Percentiles rank a stretch among this genome's conserved stretches.
phyloP scores from a whole-genome alignment of 176 grass and related monocot genomes.

The Otatea glauca region DNA sequence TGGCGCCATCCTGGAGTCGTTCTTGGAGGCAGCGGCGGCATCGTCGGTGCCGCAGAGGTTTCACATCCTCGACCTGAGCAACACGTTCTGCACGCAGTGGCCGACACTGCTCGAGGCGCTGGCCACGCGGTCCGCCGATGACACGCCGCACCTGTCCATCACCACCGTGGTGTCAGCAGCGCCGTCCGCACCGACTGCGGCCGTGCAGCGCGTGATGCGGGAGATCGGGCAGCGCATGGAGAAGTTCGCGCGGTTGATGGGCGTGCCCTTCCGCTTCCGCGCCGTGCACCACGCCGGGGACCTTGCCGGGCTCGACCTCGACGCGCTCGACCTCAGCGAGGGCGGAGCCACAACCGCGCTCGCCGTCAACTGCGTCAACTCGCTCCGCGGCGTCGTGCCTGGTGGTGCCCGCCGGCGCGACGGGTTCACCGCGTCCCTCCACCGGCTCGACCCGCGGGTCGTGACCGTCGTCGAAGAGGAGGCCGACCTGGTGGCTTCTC shows the following conservation, averaged over 20 bases:
- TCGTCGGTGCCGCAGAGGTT: conserved; percentile 60
- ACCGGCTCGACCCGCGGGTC: conserved; percentile 71
- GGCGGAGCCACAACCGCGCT: conserved; percentile 57
- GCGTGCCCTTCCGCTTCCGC: conserved; percentile 90
- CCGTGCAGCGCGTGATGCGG: conserved; percentile 84
- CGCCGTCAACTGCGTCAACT: conserved; percentile 86
- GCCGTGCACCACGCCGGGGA: conserved; percentile 81
- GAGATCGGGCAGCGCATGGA: conserved; percentile 98
- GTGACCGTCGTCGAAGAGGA: conserved; percentile 94
- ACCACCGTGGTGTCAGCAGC: conserved; percentile 77
- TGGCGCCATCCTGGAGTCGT: conserved; percentile 94
- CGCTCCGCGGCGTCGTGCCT: conserved; percentile 69
- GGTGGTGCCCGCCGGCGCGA: conserved; percentile 55
- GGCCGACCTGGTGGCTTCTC: conserved; percentile 66
- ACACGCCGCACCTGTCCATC: conserved; percentile 95
- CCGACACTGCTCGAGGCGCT: conserved; percentile 94
- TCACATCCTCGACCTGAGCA: conserved; percentile 98
- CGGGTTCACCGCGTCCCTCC: conserved; percentile 55
- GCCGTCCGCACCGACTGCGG: conserved; percentile 57
- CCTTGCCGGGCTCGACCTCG: conserved; percentile 82
- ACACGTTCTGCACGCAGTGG: conserved; percentile 99
- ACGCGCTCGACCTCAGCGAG: conserved; percentile 63
- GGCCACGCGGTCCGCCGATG: conserved; percentile 87
- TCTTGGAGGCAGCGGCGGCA: conserved; percentile 71
- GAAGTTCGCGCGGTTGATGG: conserved; percentile 98